Evolutionary conservation across 2,329 filamentous ascomycete genomes (phyloP).

Genomic region (Phialocephala subalpina): DNA sequence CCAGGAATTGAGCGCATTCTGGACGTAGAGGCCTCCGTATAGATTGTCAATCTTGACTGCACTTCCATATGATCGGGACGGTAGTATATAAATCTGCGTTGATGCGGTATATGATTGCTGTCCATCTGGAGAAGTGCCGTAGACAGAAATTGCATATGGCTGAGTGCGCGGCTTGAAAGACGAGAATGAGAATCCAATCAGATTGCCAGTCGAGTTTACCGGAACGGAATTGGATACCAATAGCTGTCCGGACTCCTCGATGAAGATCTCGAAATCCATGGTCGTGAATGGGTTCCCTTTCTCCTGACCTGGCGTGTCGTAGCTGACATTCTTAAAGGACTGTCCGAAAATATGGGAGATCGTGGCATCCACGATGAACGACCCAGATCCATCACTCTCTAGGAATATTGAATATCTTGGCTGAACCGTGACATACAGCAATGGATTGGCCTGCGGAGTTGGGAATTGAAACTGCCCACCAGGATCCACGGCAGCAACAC

Average conservation of each 20-base stretch:
- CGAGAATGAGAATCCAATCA: conserved; percentile 47
- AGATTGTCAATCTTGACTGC: conserved; percentile 56
- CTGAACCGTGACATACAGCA: conserved; percentile 53
- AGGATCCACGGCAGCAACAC: conserved; percentile 55
- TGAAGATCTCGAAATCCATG: conserved; percentile 40
- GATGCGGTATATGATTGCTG: conserved; percentile 46
- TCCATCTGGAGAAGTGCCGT: conserved; percentile 42
- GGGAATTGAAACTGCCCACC: conserved; percentile 55
- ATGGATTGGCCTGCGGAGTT: conserved; percentile 44
- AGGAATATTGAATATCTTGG: conserved; percentile 58
- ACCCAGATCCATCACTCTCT: conserved; percentile 47
- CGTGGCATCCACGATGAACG: conserved; percentile 52
- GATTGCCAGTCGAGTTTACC: conserved; percentile 48
- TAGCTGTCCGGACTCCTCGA: conserved; percentile 38
- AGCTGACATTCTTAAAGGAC: conserved; percentile 40
- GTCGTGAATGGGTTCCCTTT: conserved; percentile 29
- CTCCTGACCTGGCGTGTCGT: conserved; percentile 25
- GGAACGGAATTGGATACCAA: conserved; percentile 42
- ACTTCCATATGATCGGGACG: conserved; percentile 52
- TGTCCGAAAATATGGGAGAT: conserved; percentile 50
- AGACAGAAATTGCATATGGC: conserved; percentile 49
- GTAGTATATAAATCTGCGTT: conserved; percentile 51
- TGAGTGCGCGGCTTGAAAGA: conserved; percentile 40
- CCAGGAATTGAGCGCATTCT: conserved; percentile 43
- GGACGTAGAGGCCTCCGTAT: conserved; percentile 53